Evolutionary conservation across 2,329 filamentous ascomycete species (phyloP).

Genomic region (Akanthomyces lecanii): DNA sequence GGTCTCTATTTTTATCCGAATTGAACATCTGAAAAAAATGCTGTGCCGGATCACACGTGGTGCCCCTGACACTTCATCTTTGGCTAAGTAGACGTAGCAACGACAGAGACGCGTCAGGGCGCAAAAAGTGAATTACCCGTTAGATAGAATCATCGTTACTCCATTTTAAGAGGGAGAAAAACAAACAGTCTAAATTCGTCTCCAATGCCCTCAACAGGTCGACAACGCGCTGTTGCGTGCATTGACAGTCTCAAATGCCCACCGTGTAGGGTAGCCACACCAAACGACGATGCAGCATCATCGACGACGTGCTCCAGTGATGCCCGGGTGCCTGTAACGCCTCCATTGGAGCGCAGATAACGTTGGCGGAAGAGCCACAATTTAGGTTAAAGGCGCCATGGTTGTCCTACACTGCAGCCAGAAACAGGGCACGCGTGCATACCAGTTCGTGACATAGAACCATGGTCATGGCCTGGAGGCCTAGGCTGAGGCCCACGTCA

Average conservation of each 20-base stretch:
- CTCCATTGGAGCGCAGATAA: background rate
- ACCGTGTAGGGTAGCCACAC: background rate
- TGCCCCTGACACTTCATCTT: background rate
- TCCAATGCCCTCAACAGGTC: too few relatives aligned
- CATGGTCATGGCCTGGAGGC: background rate
- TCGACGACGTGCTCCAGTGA: background rate
- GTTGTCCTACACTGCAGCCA: background rate
- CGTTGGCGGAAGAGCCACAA: background rate
- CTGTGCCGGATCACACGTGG: background rate
- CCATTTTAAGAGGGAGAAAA: too few relatives aligned
- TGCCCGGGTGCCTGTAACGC: background rate
- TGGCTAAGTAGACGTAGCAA: too few relatives aligned
- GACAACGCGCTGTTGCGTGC: too few relatives aligned
- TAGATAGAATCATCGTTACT: too few relatives aligned
- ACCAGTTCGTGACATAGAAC: background rate
- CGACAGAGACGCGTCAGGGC: too few relatives aligned
- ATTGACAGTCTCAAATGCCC: too few relatives aligned
- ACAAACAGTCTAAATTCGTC: too few relatives aligned
- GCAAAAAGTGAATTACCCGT: too few relatives aligned
- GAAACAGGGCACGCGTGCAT: background rate
- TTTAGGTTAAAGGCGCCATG: background rate
- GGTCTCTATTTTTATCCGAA: background rate
- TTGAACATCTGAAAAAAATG: background rate
- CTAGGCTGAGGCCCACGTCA: constrained; percentile 6
- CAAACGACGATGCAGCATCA: background rate